Conservation (phyloP, 1,139 yeast species). For the Yarrowia galli region DNA sequence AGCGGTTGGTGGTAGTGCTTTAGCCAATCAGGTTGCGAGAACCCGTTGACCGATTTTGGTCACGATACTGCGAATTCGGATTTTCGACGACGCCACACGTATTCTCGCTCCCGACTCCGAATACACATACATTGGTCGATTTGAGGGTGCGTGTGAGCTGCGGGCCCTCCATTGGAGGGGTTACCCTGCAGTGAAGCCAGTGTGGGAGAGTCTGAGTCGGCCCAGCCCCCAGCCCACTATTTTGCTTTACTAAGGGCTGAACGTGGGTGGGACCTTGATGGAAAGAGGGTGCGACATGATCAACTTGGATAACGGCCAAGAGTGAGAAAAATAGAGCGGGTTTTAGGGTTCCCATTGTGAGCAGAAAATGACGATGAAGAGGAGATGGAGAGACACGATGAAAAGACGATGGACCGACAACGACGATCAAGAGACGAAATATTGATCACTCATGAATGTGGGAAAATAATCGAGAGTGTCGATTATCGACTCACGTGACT, state of each 20-base stretch:
- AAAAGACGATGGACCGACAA: too few relatives aligned
- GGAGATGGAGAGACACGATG: too few relatives aligned
- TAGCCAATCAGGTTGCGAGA: not conserved
- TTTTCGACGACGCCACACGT: constrained; percentile 9
- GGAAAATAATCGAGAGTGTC: too few relatives aligned
- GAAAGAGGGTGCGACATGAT: not conserved
- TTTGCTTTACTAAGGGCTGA: constrained; percentile 4
- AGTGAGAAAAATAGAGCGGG: not conserved
- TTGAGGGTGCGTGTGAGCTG: constrained; percentile 12
- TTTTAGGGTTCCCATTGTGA: constrained; percentile 7
- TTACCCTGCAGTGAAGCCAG: constrained; percentile 20
- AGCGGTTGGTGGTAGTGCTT: not conserved
- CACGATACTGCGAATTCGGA: not conserved
- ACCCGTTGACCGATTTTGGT: not conserved
- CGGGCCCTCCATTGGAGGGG: constrained; percentile 13
- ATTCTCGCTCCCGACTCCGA: not conserved
- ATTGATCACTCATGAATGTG: too few relatives aligned
- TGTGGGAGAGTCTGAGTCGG: not conserved
- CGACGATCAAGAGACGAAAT: too few relatives aligned
- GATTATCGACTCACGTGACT: too few relatives aligned
- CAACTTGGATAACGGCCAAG: not conserved
- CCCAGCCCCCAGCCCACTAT: constrained; percentile 34
- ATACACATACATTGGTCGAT: constrained; percentile 22
- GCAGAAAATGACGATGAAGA: too few relatives aligned
- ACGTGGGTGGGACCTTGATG: not conserved